These are phyloP conservation scores for Fusarium verticillioides DNA, from an alignment of 2,329 filamentous ascomycete species.

Conservation along the genomic window DNA sequence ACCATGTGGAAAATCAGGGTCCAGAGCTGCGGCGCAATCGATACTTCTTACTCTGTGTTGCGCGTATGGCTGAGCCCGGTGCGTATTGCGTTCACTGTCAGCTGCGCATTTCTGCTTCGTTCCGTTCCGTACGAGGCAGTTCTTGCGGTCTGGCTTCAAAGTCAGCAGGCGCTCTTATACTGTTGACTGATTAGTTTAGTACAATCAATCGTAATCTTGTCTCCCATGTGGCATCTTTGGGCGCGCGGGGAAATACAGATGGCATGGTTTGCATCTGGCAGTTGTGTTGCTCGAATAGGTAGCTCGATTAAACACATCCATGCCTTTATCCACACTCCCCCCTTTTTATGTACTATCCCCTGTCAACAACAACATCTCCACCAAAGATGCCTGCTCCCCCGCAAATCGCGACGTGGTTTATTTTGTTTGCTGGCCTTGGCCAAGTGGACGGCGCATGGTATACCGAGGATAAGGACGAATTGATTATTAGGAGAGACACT, in stretches of 20 bases:
- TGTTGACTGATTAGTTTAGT: background rate
- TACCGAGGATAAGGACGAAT: slow-evolving; percentile 11
- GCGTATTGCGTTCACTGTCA: slow-evolving; percentile 10
- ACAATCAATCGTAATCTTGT: background rate
- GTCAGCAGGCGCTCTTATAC: slow-evolving; percentile 9
- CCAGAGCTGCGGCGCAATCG: slow-evolving; percentile 17
- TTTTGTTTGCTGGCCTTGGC: slow-evolving; percentile 25
- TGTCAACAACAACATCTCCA: slow-evolving; percentile 24
- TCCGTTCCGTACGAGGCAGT: slow-evolving; percentile 5
- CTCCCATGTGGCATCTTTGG: slow-evolving; percentile 18
- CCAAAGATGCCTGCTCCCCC: slow-evolving; percentile 34
- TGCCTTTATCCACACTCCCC: slow-evolving; percentile 30
- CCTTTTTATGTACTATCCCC: background rate
- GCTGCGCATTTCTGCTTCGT: slow-evolving; percentile 17
- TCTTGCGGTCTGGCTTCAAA: slow-evolving; percentile 7
- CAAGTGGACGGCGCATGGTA: slow-evolving; percentile 24
- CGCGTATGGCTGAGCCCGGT: slow-evolving; percentile 11
- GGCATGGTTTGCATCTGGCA: slow-evolving; percentile 29
- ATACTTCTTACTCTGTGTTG: background rate
- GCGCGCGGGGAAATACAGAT: slow-evolving; percentile 9
- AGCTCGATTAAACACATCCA: slow-evolving; percentile 8
- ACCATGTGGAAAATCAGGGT: slow-evolving; percentile 21
- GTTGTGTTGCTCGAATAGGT: slow-evolving; percentile 14
- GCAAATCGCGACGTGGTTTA: slow-evolving; percentile 29
- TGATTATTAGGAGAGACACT: background rate